Evolutionary conservation across 495 filamentous ascomycete species (phyloP), one percentile per base, ranked within the genome.

Genomic region (Penicillium daleae): DNA sequence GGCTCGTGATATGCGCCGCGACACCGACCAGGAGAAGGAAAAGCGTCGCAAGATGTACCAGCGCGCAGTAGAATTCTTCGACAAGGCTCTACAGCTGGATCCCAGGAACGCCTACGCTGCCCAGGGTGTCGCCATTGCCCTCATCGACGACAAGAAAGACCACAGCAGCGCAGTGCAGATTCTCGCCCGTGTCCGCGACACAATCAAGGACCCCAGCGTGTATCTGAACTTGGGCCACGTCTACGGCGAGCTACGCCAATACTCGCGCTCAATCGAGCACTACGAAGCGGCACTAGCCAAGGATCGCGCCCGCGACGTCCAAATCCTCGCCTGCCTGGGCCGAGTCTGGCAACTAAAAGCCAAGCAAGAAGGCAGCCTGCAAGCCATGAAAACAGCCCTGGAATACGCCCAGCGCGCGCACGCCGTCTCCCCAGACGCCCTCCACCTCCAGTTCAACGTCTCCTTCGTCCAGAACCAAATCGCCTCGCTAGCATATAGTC

Each of bases 401-500:
- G 89, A 92, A 32, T 96, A 92, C 70, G 92, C 95, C 5, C 86
- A 90, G 66, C 90, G 93, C 80, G 92, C 93, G 21, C 85, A 93
- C 31, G 84, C 86, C 44, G 81, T 91, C 42, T 86, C 90, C 0
- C 91, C 92, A 2, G 90, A 93, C 21, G 91, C 96, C 67, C 80
- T 92, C 8, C 91, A 97, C 76, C 90, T 95, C 70, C 89, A 94
- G 71, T 99, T 99, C 85, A 99, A 99, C 72, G 91, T 99, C 17
- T 95, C 95, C 24, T 99, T 97, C 64, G 92, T 97, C 19, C 93
- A 98, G 70, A 92, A 96, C 62, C 92, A 97, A 72, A 86, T 97
- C 55, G 93, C 94, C 35, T 87, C 88, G 27, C 82, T 90, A 39
- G 85, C 97, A n/a, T 86, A 92, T 78, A 81, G 77, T 52, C 82